Evolutionary conservation across 495 filamentous ascomycete species (phyloP).

Genomic region (Antarctomyces pellizariae): DNA sequence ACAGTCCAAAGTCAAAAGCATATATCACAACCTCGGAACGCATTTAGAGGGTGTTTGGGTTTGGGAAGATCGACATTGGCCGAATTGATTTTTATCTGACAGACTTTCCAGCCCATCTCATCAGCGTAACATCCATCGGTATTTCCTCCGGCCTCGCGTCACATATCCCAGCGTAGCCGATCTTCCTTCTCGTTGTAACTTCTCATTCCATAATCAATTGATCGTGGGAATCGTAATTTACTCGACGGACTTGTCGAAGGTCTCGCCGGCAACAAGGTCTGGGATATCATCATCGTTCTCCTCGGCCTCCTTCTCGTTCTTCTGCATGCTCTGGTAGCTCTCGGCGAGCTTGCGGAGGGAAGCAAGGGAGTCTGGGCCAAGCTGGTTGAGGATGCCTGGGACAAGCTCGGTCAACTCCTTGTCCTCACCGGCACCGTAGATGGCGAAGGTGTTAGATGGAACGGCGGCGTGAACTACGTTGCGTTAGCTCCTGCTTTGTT

Average conservation of each 20-base stretch:
- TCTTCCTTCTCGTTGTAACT: too few species aligned
- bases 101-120: too few species aligned
- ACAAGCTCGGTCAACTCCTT: constrained; percentile 99
- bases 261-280: constrained; percentile 84
- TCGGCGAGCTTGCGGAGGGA: constrained; percentile 94
- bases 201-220: too few species aligned
- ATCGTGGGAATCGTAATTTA: too few species aligned
- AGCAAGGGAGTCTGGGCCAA: constrained; percentile 92
- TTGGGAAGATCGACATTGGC: too few species aligned
- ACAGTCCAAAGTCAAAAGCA: too few species aligned
- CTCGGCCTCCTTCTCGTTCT: constrained; percentile 49
- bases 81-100: too few species aligned
- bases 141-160: too few species aligned
- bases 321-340: constrained; percentile 99
- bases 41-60: too few species aligned
- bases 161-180: too few species aligned
- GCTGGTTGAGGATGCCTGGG: constrained; percentile 97
- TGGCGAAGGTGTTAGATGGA: constrained; percentile 93
- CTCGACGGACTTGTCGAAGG: constrained; percentile 91
- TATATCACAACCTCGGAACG: too few species aligned
- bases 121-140: too few species aligned
- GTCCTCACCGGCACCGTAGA: constrained; percentile 96
- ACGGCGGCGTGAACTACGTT: constrained; percentile 77
- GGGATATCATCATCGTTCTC: constrained; percentile 79
- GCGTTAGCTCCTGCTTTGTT: background rate